phyloP scores from a whole-genome alignment of 768 basidiomycete species.

The Suillus americanus region DNA sequence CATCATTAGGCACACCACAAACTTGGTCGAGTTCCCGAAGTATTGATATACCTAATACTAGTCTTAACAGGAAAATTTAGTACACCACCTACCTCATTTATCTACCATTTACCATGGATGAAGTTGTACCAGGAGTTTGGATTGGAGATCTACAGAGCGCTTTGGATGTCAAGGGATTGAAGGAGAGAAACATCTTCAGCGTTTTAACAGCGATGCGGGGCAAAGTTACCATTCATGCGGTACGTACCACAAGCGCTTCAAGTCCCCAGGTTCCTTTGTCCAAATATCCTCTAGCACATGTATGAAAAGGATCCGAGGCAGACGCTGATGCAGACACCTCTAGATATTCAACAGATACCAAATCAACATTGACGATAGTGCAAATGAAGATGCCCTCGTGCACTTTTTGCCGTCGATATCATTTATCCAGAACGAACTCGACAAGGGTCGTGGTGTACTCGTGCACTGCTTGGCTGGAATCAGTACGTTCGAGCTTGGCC shows the following conservation, averaged over 20 bases:
- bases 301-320: background rate
- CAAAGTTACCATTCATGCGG: constrained; percentile 63
- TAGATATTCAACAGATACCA: constrained; percentile 82
- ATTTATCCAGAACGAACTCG: constrained; percentile 79
- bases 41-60: constrained; percentile 3
- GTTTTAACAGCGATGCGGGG: constrained; percentile 75
- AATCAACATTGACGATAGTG: constrained; percentile 74
- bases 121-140: constrained; percentile 81
- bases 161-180: constrained; percentile 57
- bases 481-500: constrained; percentile 52
- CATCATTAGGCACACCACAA: background rate
- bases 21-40: background rate
- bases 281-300: background rate
- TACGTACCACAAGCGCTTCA: constrained; percentile 26
- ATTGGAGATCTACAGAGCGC: constrained; percentile 80
- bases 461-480: constrained; percentile 92
- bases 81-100: background rate
- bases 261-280: background rate
- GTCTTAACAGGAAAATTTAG: background rate
- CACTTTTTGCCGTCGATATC: constrained; percentile 79
- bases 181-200: constrained; percentile 71
- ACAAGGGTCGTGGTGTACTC: constrained; percentile 73
- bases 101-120: constrained; percentile 53
- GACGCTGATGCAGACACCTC: background rate
- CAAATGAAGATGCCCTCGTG: constrained; percentile 73